Evolutionary conservation across 2,329 filamentous ascomycete species (phyloP).

Genomic region (Penicillium oxalicum): DNA sequence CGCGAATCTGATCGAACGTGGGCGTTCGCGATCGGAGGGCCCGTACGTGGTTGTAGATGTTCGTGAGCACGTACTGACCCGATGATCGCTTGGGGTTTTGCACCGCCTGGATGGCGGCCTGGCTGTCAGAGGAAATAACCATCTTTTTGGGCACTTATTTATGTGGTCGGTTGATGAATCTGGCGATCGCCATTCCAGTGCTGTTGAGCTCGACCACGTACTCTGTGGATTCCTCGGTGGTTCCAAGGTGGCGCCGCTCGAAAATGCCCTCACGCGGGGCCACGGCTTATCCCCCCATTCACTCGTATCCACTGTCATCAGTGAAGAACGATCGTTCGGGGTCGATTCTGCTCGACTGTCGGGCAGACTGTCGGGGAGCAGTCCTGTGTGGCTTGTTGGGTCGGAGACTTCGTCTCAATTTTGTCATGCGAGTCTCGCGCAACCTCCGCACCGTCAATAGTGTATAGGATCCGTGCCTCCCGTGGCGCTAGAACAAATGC

Average conservation of each 20-base stretch:
- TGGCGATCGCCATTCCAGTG: background rate
- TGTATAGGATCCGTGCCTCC: background rate
- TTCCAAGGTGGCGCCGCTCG: background rate
- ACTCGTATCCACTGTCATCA: background rate
- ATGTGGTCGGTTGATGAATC: background rate
- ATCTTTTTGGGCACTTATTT: background rate
- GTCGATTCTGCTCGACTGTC: too few species aligned
- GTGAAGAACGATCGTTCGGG: background rate
- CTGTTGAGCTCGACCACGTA: background rate
- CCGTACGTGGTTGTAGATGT: background rate
- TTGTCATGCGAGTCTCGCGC: background rate
- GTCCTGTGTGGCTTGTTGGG: background rate
- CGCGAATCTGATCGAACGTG: background rate
- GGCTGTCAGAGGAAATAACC: background rate
- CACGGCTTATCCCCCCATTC: background rate
- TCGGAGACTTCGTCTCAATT: background rate
- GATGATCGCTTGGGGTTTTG: background rate
- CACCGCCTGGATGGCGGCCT: background rate
- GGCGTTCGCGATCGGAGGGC: background rate
- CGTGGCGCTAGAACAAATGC: background rate
- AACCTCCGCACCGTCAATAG: background rate
- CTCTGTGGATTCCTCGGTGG: background rate
- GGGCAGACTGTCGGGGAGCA: background rate
- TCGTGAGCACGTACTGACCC: background rate
- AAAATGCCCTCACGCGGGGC: background rate